Base-by-base conservation (phyloP, 805 yeast genomes). In the Yarrowia sp. region DNA sequence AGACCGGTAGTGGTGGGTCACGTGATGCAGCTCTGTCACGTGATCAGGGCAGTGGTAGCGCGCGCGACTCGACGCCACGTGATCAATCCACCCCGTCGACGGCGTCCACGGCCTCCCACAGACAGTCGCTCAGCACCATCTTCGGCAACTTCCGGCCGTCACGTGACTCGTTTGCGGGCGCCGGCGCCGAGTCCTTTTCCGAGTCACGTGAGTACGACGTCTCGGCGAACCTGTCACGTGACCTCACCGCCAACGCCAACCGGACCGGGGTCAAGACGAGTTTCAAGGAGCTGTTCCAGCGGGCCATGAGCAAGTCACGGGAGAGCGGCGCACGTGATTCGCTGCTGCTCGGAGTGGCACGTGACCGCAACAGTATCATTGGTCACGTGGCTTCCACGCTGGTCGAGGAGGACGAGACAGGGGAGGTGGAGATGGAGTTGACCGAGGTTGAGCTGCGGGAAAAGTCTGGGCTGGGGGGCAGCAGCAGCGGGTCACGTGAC, bases 101-200 rank as follows among this genome's bases (percentile, higher is more conserved):
- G 7, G 3, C 30, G 3, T 24, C 30, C 6, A 7, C 30, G 30
- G n/a, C n/a, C n/a, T 24, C 30, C 30, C 30, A 24, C 30, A 24
- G 63, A 7, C 63, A 58, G 13, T 42, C 50, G 33, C 50, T 58
- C 1, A 33, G 40, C 40, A 58, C 64, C 14, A 58, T 58, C 15
- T 58, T 58, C 15, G 64, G 64, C 50, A 58, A 58, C 64, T 58
- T 58, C 33, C 24, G 50, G 36, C 64, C 64, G 50, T 58, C 64
- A 17, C 47, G 47, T 40, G 63, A 55, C 47, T 55, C 63, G 13
- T 40, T 55, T 17, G 42, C 56, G 10, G 43, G 30, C 10, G 9
- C 56, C 15, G 43, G 30, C 10, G 9, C 34, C 30, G 42, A 33
- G 17, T 55, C 63, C 7, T 55, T 55, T 40, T 55, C 63, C 39